Conservation (phyloP, 306 rosid species). For the Clitoria ternatea region DNA sequence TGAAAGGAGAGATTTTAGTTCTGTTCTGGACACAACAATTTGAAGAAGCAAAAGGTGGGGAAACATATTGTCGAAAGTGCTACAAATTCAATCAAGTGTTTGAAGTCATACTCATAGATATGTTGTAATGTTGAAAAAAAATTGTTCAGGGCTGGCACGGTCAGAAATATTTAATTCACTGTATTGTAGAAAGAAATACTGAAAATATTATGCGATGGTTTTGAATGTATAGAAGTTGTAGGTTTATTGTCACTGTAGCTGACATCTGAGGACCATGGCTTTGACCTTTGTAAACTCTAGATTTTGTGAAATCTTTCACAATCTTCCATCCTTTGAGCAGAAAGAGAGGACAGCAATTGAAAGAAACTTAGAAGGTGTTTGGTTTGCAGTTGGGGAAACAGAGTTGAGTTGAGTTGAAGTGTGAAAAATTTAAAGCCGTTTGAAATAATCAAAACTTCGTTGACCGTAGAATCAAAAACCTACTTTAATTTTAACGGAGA, state of each 20-base stretch:
- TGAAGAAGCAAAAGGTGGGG: conserved; percentile 24
- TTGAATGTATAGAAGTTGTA: conserved; percentile 46
- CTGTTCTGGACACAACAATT: conserved; percentile 2
- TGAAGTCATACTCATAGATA: conserved; percentile 10
- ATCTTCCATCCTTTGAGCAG: not conserved
- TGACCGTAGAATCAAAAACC: no score
- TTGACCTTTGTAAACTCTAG: conserved; percentile 15
- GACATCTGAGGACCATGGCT: not conserved
- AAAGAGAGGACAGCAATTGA: not conserved
- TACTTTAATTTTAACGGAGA: no score
- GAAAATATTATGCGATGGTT: conserved; percentile 13
- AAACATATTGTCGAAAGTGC: not conserved
- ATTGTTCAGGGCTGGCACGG: not conserved
- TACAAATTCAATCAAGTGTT: conserved; percentile 1
- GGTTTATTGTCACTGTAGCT: conserved; percentile 16
- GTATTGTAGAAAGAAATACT: conserved; percentile 42
- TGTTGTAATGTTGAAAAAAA: conserved; percentile 22
- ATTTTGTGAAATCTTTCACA: not conserved
- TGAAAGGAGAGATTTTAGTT: not conserved
- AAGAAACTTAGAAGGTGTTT: no score
- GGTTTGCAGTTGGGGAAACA: no score
- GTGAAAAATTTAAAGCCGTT: no score
- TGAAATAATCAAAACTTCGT: no score
- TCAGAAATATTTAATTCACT: conserved; percentile 21
- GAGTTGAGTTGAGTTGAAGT: no score